These are phyloP conservation scores for Guadua angustifolia DNA, from an alignment of 176 grass and related monocot genomes.

Conservation along the genomic window DNA sequence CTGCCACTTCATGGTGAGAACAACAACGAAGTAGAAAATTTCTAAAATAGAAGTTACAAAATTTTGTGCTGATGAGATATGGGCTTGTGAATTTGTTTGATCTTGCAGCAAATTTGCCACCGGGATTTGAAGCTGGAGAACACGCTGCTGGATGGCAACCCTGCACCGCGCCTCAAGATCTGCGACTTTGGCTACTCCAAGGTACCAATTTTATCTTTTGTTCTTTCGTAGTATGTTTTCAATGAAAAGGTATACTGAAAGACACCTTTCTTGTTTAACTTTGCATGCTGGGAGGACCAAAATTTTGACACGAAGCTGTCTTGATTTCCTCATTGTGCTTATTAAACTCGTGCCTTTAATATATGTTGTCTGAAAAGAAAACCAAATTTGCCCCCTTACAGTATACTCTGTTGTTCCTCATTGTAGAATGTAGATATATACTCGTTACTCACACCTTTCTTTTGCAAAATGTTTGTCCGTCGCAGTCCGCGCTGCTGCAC, in stretches of 20 bases:
- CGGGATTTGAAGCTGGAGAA: constrained; percentile 98
- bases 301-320: constrained; percentile 54
- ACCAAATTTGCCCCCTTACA: not conserved
- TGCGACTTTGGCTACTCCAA: constrained; percentile 99
- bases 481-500: constrained; percentile 71
- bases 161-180: constrained; percentile 87
- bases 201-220: constrained; percentile 34
- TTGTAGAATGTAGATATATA: not conserved
- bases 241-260: not conserved
- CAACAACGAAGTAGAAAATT: constrained; percentile 10
- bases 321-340: constrained; percentile 28
- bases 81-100: constrained; percentile 27
- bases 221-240: not conserved
- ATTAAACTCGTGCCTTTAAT: constrained; percentile 41
- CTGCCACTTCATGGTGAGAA: constrained; percentile 94
- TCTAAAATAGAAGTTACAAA: not conserved
- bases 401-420: not conserved
- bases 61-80: constrained; percentile 8
- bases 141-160: constrained; percentile 83
- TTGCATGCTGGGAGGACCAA: constrained; percentile 43
- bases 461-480: constrained; percentile 33
- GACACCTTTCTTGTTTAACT: constrained; percentile 31
- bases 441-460: constrained; percentile 26
- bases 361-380: constrained; percentile 3
- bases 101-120: constrained; percentile 91